phyloP scores from a whole-genome alignment of 164 flowering plant species.

The Umbilicus rupestris region DNA sequence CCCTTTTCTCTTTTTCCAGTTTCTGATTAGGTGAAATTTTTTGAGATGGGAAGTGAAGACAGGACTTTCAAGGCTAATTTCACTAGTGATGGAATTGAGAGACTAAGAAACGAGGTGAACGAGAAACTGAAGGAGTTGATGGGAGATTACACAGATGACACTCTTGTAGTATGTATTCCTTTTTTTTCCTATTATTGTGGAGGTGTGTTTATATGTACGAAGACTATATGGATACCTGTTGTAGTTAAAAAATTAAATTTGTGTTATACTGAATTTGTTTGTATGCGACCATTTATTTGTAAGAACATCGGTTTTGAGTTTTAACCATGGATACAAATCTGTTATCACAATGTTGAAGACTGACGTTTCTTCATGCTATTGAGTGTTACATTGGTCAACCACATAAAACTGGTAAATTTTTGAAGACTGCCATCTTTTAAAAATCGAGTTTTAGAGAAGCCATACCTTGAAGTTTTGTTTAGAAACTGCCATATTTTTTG shows the following conservation, averaged over 20 bases:
- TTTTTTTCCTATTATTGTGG: background rate
- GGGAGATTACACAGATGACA: constrained; percentile 91
- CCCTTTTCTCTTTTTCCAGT: too few species aligned
- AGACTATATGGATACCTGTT: background rate
- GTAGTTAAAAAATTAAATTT: background rate
- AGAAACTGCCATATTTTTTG: too few species aligned
- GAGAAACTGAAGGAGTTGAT: constrained; percentile 79
- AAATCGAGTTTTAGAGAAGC: too few species aligned
- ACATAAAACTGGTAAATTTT: too few species aligned
- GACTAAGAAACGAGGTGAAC: constrained; percentile 40
- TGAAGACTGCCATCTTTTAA: too few species aligned
- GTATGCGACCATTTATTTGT: background rate
- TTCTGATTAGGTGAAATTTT: too few species aligned
- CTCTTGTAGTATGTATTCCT: constrained; percentile 56
- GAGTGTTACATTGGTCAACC: too few species aligned
- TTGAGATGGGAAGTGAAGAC: constrained; percentile 19
- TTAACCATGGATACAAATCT: too few species aligned
- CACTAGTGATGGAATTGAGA: constrained; percentile 42
- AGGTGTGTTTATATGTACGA: background rate
- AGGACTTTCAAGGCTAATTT: constrained; percentile 55
- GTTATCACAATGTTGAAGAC: too few species aligned
- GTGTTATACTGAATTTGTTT: background rate
- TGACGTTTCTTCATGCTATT: too few species aligned
- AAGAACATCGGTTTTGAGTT: too few species aligned
- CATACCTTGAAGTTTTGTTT: too few species aligned